phyloP scores from a whole-genome alignment of 495 filamentous ascomycete species.

The Lasiosphaeria hispida region DNA sequence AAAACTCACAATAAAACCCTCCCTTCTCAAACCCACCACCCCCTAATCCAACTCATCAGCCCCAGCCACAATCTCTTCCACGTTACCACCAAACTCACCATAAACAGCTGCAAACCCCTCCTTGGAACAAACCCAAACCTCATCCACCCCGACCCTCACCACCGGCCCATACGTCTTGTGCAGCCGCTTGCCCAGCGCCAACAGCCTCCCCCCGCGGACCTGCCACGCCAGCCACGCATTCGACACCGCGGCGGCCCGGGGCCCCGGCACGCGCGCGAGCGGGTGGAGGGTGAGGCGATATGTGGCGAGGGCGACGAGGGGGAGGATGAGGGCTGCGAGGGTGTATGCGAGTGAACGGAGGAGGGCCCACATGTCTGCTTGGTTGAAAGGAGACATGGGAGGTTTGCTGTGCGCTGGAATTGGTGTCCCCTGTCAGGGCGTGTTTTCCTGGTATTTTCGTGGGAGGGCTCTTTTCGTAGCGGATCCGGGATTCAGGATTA shows the following conservation, averaged over 20 bases:
- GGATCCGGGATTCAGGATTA: too few species aligned
- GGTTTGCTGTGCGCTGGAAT: neutral
- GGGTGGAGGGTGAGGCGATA: slow-evolving; percentile 37
- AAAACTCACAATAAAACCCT: slow-evolving; percentile 36
- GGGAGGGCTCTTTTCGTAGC: too few species aligned
- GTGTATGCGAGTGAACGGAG: neutral
- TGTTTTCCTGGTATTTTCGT: too few species aligned
- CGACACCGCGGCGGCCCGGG: slow-evolving; percentile 35
- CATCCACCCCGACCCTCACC: slow-evolving; percentile 57
- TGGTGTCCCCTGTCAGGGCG: too few species aligned
- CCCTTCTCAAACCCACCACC: slow-evolving; percentile 35
- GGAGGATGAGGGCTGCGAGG: neutral
- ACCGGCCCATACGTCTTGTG: slow-evolving; percentile 52
- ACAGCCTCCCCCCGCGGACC: slow-evolving; percentile 29
- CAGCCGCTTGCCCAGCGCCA: slow-evolving; percentile 32
- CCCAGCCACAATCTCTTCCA: too few species aligned
- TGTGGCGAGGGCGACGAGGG: neutral
- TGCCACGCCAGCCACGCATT: slow-evolving; percentile 39
- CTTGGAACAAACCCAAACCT: slow-evolving; percentile 49
- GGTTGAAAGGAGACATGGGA: too few species aligned
- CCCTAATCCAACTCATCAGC: slow-evolving; percentile 16
- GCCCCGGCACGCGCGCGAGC: slow-evolving; percentile 34
- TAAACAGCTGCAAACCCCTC: slow-evolving; percentile 46
- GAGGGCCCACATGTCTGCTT: neutral
- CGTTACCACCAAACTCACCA: slow-evolving; percentile 19